Evolutionary conservation across 805 yeast species (phyloP), one percentile per base, ranked within the genome.

Genomic region (Kregervanrija fluxuum): DNA sequence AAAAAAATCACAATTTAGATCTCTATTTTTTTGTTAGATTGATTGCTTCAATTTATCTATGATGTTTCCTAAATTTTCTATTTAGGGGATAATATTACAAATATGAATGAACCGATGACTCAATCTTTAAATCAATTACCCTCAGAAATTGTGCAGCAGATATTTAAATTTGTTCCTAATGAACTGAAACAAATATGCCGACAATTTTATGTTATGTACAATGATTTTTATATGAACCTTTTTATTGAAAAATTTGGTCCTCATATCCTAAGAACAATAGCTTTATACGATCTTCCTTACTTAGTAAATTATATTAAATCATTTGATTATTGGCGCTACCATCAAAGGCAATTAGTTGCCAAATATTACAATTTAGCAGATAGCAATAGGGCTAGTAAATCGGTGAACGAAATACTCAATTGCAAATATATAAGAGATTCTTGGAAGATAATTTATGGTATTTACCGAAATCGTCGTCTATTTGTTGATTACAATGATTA

Each of bases 381-480:
- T 13, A 14, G 6, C 11, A 30, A 14, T 8, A 12, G 9, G 10
- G 13, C 15, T n/a, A 33, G 11, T 15, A 16, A 13, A 9, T 8
- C 13, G 14, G 35, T 22, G 11, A 39, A 43, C 4, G 54, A 55
- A n/a, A 49, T 49, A 11, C 45, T 58, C 5, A 49, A 55, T 33
- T 60, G 61, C 43, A 48, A 57, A 44, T 74, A 55, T 48, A 55
- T 75, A 11, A 66, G 64, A 44, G 82, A 77, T 56, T 74, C 80
- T 0, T 80, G 84, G 83, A 67, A 63, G 48, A 61, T 79, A 30
- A 64, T 78, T 1, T 75, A 73, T 48, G 69, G 76, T 0, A 60
- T 80, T 8, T 59, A 76, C 45, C 69, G 67, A 48, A 78, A 76
- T 53, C 68, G 77, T 40, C 59, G 83, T 36, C 52, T 79, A 30